Base-by-base conservation (phyloP, 768 basidiomycete genomes). In the Auriculariales sp. region DNA sequence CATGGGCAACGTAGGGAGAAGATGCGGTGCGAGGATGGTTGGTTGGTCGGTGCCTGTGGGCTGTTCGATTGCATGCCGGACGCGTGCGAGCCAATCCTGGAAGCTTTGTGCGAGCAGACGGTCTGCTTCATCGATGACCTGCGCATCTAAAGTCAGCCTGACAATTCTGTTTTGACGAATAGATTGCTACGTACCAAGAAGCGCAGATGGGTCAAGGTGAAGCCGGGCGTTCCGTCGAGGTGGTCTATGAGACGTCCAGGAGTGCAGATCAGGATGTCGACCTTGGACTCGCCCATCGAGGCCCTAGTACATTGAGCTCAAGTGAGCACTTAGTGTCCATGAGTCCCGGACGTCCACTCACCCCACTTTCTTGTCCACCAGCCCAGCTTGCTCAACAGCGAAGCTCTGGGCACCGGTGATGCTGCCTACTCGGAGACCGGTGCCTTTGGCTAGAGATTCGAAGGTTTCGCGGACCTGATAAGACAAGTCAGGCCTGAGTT, bases 101-200 rank as follows among this genome's bases (percentile, higher is more conserved):
- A 95, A 98, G 1, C 89, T 90, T 61, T 97, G 92, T 9, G 86
- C 83, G 7, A 99, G 72, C 0, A 99, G 72, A n/a, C 92, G 78
- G 61, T 99, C 95, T 0, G 95, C 95, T 66, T 99, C 95, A 62
- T 99, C 95, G 50, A 99, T 89, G 27, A 98, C 81, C 91, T 94
- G 51, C 9, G 33, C 50, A n/a, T n/a, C n/a, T n/a, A n/a, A n/a
- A n/a, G n/a, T n/a, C n/a, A n/a, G 22, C 15, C 27, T 9, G 15
- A 6, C 1, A 3, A 22, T 5, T 47, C 10, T 7, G 11, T 51
- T 9, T 19, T 30, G 9, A 3, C 17, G 28, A 28, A 7, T 7
- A 9, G 12, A 3, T 10, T 6, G 27, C 14, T 28, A 68, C 82
- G 25, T 59, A 90, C 94, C 52, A 98, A 68, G 64, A 91, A 98